phyloP scores from a whole-genome alignment of 1,284 basidiomycete genomes.

The Ceratobasidium sp. region DNA sequence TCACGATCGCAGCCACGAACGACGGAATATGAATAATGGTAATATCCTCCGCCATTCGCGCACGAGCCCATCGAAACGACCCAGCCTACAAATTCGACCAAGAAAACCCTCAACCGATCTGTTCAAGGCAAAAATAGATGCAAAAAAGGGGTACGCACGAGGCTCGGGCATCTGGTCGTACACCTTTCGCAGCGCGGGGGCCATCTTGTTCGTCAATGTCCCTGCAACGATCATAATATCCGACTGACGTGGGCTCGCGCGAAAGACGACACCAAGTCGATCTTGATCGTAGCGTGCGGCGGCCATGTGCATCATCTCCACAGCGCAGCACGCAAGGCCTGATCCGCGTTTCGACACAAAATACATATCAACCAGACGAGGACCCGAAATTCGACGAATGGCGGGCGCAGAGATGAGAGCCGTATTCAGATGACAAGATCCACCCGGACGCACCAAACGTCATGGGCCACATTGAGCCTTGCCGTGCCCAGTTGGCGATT shows the following conservation, averaged over 20 bases:
- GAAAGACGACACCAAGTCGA: slow-evolving; percentile 96
- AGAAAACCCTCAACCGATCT: slow-evolving; percentile 25
- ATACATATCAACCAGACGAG: neutral
- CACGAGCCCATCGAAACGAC: slow-evolving; percentile 99
- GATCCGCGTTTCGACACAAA: slow-evolving; percentile 49
- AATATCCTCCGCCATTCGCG: slow-evolving; percentile 98
- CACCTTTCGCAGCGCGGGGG: slow-evolving; percentile 93
- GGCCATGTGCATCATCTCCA: slow-evolving; percentile 99
- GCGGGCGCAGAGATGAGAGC: neutral
- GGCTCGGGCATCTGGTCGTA: slow-evolving; percentile 99
- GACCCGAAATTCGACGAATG: neutral
- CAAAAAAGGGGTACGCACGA: slow-evolving; percentile 62
- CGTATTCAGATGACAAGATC: neutral
- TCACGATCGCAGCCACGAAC: slow-evolving; percentile 98
- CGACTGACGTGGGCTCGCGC: slow-evolving; percentile 96
- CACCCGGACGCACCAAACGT: slow-evolving; percentile 78
- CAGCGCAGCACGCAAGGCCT: slow-evolving; percentile 98
- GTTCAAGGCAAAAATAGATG: slow-evolving; percentile 48
- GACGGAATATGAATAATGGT: slow-evolving; percentile 98
- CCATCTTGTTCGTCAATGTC: slow-evolving; percentile 99
- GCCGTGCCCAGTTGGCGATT: slow-evolving; percentile 97
- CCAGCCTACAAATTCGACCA: slow-evolving; percentile 73
- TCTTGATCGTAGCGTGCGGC: slow-evolving; percentile 99
- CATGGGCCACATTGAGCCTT: slow-evolving; percentile 99
- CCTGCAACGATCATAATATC: slow-evolving; percentile 99